phyloP scores from a whole-genome alignment of 768 basidiomycete species.

The Russula griseocarnosa region DNA sequence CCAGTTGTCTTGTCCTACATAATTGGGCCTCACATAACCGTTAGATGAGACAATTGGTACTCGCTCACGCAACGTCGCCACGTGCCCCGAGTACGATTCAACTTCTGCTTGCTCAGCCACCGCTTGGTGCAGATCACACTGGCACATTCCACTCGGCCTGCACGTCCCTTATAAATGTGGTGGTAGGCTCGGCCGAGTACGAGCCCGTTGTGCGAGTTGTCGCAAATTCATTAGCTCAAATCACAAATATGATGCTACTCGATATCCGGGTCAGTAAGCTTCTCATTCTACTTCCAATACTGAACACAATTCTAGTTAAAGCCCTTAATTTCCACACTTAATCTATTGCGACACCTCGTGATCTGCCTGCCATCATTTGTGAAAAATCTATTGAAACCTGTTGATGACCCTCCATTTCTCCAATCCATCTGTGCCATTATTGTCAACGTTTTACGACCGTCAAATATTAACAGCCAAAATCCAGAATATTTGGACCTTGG shows the following conservation, averaged over 20 bases:
- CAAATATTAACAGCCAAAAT: conserved; percentile 11
- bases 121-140: not conserved
- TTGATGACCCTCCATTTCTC: conserved; percentile 16
- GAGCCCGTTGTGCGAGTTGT: conserved; percentile 13
- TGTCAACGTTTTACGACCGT: conserved; percentile 17
- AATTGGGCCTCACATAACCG: not conserved
- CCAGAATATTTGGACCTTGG: conserved; percentile 12
- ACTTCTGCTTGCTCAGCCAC: conserved; percentile 20
- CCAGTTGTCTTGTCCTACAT: not conserved
- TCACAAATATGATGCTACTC: conserved; percentile 18
- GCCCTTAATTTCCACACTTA: conserved; percentile 18
- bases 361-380: conserved; percentile 24
- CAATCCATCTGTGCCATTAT: conserved; percentile 18
- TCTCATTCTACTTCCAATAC: not conserved
- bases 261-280: conserved; percentile 17
- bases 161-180: conserved; percentile 21
- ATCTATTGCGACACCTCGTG: conserved; percentile 23
- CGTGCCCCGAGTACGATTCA: conserved; percentile 23
- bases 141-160: conserved; percentile 16
- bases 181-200: conserved; percentile 9
- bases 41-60: conserved; percentile 26
- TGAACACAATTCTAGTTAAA: conserved; percentile 16
- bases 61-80: conserved; percentile 18
- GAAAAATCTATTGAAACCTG: conserved; percentile 10
- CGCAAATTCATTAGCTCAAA: conserved; percentile 19